Evolutionary conservation across 371 early-diverging fungal genomes (phyloP), one percentile per base, ranked within the genome.

Genomic region (Massospora cicadina): DNA sequence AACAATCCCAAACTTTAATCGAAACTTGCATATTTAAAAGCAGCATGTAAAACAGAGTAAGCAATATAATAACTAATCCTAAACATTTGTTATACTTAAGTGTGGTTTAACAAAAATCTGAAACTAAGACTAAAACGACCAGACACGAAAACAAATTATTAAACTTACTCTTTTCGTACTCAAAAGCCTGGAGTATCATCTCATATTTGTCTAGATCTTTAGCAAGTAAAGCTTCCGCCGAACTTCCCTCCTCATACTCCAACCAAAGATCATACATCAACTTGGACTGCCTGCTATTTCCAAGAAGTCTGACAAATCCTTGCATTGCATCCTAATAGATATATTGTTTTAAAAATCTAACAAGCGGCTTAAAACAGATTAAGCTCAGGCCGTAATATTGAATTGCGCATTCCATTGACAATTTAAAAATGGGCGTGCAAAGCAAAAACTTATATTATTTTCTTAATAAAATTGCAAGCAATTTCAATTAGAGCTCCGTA

Each of bases 131-230:
- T 58, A 58, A 56, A 56, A 67, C 5, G 0, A n/a, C 24, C 33
- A 17, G 27, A 7, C 26, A 43, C 17, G 27, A 66, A 56, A 55
- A 12, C 17, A 21, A n/a, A n/a, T n/a, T n/a, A n/a, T n/a, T n/a
- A n/a, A n/a, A 63, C 77, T 75, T 78, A 86, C 89, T 77, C 74
- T 83, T 76, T 64, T 94, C 95, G 67, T 94, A 94, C 72, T 91
- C 92, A 27, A 88, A 70, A 1, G 93, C 93, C 74, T 94, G 95
- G 62, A 88, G 79, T 66, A 93, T 87, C 92, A 93, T 91, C 72
- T 93, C 93, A 75, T 87, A 91, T 70, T 93, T 94, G 75, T 95
- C 95, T 63, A 94, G 69, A 69, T 95, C 91, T 65, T 93, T 89
- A 57, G 91, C 91, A 29, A 93, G 68, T 29, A 78, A 69, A 1